These are phyloP conservation scores for Didymella exigua DNA, from an alignment of 2,329 filamentous ascomycete genomes.

Conservation along the genomic window DNA sequence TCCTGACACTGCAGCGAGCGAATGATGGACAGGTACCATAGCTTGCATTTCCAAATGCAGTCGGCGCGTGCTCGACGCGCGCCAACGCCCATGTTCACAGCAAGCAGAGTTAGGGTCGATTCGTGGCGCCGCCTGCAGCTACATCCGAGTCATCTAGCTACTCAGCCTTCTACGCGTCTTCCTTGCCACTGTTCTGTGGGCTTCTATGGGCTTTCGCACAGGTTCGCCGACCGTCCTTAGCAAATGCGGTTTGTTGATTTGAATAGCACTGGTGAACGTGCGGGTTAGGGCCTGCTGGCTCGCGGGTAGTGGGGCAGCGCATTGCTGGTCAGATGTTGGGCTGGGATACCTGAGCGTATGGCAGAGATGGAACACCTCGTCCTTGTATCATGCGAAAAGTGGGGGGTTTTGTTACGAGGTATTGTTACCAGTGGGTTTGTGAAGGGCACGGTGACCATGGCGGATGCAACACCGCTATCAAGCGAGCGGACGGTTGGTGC, in stretches of 20 bases:
- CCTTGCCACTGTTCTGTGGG: neutral
- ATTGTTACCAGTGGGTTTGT: constrained; percentile 12
- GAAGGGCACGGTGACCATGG: neutral
- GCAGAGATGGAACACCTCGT: neutral
- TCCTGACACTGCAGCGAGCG: neutral
- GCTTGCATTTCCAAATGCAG: neutral
- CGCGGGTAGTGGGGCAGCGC: constrained; percentile 10
- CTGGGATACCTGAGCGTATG: constrained; percentile 15
- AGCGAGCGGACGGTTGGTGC: constrained; percentile 6
- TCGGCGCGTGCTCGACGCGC: neutral
- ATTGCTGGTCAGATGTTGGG: constrained; percentile 9
- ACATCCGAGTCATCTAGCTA: neutral
- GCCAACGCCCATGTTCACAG: neutral
- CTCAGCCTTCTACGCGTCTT: neutral
- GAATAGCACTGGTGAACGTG: constrained; percentile 6
- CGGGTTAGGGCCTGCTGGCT: constrained; percentile 12
- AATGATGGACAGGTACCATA: neutral
- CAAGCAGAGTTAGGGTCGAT: neutral
- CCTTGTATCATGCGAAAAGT: neutral
- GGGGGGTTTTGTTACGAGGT: constrained; percentile 7
- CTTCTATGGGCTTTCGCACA: neutral
- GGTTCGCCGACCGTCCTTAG: neutral
- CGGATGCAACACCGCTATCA: neutral
- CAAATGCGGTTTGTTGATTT: neutral
- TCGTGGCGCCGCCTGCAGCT: neutral